Evolutionary conservation across 306 rosid species (phyloP).

Genomic region (Quercus robur): DNA sequence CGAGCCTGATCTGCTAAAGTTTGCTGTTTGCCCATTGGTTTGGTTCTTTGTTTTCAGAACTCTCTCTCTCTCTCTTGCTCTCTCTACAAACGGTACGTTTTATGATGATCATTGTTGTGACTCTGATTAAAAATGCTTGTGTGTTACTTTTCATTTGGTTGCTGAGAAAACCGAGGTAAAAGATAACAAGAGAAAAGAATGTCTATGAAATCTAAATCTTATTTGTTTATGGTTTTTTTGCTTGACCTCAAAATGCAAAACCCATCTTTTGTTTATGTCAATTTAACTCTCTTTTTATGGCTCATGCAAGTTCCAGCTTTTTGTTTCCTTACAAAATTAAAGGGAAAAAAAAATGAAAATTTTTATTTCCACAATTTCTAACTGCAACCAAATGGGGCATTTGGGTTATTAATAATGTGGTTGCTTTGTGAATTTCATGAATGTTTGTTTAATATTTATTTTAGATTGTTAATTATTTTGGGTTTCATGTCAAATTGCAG

Average conservation of each 20-base stretch:
- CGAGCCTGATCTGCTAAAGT: no score
- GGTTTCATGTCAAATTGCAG: constrained; percentile 3
- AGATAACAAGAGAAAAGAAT: background rate
- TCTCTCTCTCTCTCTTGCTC: background rate
- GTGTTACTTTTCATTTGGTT: background rate
- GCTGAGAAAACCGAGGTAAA: background rate
- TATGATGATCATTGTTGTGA: background rate
- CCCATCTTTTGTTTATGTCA: background rate
- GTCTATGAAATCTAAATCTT: background rate
- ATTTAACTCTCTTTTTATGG: background rate
- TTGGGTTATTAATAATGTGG: background rate
- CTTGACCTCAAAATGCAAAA: background rate
- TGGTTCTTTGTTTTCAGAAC: background rate
- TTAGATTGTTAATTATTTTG: background rate
- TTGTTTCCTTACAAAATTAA: background rate
- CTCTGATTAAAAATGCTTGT: background rate
- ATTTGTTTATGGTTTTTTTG: background rate
- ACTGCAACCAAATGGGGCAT: background rate
- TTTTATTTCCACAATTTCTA: background rate
- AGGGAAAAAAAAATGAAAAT: background rate
- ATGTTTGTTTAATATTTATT: background rate
- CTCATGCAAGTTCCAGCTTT: background rate
- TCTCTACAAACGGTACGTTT: background rate
- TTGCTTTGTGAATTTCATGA: background rate
- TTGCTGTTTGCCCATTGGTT: background rate